Conservation (phyloP, 1,284 basidiomycete genomes). For the Xerocomus amazonicus region DNA sequence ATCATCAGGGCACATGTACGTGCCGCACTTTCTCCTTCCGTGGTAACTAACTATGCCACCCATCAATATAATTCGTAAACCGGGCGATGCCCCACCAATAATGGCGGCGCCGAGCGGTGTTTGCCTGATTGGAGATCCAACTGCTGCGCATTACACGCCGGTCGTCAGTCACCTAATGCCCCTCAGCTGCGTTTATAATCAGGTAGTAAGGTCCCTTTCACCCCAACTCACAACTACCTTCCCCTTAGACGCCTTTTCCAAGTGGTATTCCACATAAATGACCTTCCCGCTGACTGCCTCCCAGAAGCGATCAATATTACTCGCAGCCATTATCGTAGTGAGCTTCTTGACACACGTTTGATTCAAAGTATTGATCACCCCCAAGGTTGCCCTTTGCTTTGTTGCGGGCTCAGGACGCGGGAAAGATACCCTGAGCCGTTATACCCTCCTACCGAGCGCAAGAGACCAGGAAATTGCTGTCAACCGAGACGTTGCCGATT, state of each 20-base stretch:
- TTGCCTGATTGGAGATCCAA: background rate
- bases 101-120: background rate
- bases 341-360: conserved; percentile 9
- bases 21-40: no score
- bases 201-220: no score
- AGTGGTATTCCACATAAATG: conserved; percentile 17
- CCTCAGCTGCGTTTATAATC: background rate
- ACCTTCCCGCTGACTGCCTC: conserved; percentile 26
- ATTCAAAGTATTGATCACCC: background rate
- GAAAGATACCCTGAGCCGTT: background rate
- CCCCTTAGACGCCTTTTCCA: background rate
- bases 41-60: no score
- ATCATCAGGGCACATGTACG: no score
- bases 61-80: no score
- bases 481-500: background rate
- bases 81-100: no score
- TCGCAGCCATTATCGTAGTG: conserved; percentile 28
- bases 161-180: background rate
- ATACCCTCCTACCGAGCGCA: conserved; percentile 1
- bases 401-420: conserved; percentile 15
- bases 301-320: conserved; percentile 31
- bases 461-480: conserved; percentile 1
- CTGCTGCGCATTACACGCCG: background rate
- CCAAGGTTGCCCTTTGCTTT: conserved; percentile 22
- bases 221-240: background rate